Conservation (phyloP, 2,329 filamentous ascomycete genomes). For the Diaporthe citri region DNA sequence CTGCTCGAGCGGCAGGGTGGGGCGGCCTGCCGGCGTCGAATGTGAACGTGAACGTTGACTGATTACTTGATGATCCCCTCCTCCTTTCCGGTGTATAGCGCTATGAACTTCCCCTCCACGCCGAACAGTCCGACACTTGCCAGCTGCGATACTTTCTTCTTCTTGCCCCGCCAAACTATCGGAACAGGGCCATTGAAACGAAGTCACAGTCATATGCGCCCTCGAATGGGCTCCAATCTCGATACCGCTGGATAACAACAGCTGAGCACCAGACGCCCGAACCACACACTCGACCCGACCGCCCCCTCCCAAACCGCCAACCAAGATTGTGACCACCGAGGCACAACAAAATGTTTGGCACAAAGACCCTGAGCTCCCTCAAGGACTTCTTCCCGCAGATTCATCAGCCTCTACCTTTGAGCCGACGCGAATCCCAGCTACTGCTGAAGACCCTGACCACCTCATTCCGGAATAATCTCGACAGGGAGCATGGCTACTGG, state of each 20-base stretch:
- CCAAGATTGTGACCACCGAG: constrained; percentile 36
- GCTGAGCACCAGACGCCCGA: not conserved
- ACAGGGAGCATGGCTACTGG: constrained; percentile 66
- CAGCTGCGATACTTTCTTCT: not conserved
- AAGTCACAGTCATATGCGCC: not conserved
- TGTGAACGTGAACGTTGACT: not conserved
- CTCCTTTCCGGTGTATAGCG: not conserved
- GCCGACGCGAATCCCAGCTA: constrained; percentile 63
- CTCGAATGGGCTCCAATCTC: constrained; percentile 11
- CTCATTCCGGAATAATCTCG: constrained; percentile 70
- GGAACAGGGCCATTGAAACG: not conserved
- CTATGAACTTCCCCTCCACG: too few species aligned
- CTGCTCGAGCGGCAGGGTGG: not conserved
- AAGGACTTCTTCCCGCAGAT: constrained; percentile 58
- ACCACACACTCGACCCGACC: not conserved
- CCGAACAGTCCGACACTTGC: not conserved
- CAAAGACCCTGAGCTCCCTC: constrained; percentile 53
- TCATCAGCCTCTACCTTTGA: constrained; percentile 66
- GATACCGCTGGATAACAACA: not conserved
- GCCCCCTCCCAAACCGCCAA: not conserved
- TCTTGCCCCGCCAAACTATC: not conserved
- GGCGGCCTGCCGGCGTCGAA: not conserved
- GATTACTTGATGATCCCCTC: not conserved
- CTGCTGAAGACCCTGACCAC: constrained; percentile 68
- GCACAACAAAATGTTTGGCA: constrained; percentile 48